Base-by-base conservation (phyloP, 208 protist genomes). In the Trypanosoma boissoni region DNA sequence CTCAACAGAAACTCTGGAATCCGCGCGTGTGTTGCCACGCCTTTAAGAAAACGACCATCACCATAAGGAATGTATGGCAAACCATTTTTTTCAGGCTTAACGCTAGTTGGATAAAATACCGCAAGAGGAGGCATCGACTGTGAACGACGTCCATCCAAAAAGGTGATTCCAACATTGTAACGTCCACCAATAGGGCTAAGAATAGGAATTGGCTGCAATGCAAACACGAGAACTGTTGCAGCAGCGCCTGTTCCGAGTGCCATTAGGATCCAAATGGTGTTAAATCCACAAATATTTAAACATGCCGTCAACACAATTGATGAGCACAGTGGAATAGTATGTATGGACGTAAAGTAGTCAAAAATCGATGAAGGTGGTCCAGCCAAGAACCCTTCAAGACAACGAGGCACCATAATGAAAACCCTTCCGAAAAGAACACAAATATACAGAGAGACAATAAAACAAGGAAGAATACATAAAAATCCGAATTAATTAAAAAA, bases 41-140 rank as follows among this genome's bases (percentile, higher is more conserved):
- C 88, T 6, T 50, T 54, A 3, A 89, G 16, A 59, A 83, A 95
- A 20, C 69, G 42, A 9, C 32, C 24, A 46, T 95, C 88, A 20
- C 58, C 37, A 44, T 88, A 91, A 0, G 84, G 85, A 3, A 95
- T 12, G 63, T 83, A 92, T 9, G 31, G 28, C 8, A 50, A 7
- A 65, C 68, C 20, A 32, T 52, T 42, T 0, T n/a, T 20, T 3
- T 36, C 20, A 9, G 71, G 50, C 1, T 28, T 45, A 18, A 41
- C 36, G 20, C 51, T 68, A 2, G 78, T 85, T 3, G 88, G 88
- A 62, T 92, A 91, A 48, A 86, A 83, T 1, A 85, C 49, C 5
- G 76, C 79, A 44, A 95, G 12, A 18, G 88, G 88, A 12, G 84
- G 83, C 6, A 51, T 48, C 7, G 39, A 44, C 43, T 74, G 72